Base-by-base conservation (phyloP, 306 rosid species). In the Chamaecrista fasciculata region DNA sequence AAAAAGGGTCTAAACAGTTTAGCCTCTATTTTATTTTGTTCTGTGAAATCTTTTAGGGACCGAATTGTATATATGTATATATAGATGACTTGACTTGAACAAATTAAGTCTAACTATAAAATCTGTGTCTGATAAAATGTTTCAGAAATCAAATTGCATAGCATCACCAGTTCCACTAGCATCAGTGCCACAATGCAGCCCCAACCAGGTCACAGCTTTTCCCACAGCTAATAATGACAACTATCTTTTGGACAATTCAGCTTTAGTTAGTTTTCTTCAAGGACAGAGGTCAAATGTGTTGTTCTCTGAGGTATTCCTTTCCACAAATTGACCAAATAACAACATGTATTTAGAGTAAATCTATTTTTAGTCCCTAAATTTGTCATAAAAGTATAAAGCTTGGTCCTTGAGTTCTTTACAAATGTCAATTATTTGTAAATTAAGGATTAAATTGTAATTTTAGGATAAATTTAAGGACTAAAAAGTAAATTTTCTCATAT, bases 171-270 rank as follows among this genome's bases (percentile, higher is more conserved):
- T 33, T 33, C 36, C 36, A 75, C 51, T 48, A 57, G 75, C 67
- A 76, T 70, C 78, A 62, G 61, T 66, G 73, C 60, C 77, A 72
- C 86, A 81, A 59, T 75, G 83, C 83, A 72, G 71, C 80, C 84
- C 78, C 66, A 66, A 81, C 51, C 84, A 75, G 62, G 80, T 71
- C 70, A 72, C 83, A 50, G 25, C 75, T 52, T 71, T 81, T 57
- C 61, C 85, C 6, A 19, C 71, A 18, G 57, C 55, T 68, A 69
- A 39, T 83, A 71, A 77, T 65, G 66, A 39, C 81, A 71, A 79
- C 74, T 75, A 80, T 70, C 66, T 71, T 75, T 25, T 76, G 70
- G 81, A 80, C 16, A 69, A 73, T 72, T 77, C 95, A 47, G 68
- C 77, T 60, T 44, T 86, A 61, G 20, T 62, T 63, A 33, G 36